Evolutionary conservation across 2,329 filamentous ascomycete genomes (phyloP).

Genomic region (Cladosporium sp.): DNA sequence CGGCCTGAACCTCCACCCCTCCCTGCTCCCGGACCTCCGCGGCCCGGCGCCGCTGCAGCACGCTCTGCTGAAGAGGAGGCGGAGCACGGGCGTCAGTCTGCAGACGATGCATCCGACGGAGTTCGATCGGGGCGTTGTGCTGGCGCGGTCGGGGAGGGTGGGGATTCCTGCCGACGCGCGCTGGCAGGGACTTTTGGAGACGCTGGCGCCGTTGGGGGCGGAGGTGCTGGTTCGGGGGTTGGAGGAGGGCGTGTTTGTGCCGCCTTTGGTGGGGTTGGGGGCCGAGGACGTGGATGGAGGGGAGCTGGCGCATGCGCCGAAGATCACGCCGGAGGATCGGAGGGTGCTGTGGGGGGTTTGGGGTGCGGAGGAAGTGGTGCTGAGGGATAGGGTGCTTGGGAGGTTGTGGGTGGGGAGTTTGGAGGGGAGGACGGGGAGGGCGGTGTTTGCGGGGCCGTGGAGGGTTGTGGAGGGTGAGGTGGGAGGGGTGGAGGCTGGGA

Average conservation of each 20-base stretch:
- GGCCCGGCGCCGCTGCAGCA: conserved; percentile 84
- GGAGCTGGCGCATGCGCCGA: conserved; percentile 56
- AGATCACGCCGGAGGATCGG: conserved; percentile 60
- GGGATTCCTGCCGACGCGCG: conserved; percentile 43
- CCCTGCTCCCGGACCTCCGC: conserved; percentile 68
- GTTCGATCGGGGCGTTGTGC: conserved; percentile 74
- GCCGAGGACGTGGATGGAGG: conserved; percentile 14
- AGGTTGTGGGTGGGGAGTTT: conserved; percentile 53
- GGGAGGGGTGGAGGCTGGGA: neutral
- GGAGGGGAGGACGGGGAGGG: conserved; percentile 15
- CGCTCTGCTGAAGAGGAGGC: conserved; percentile 60
- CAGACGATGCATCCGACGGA: conserved; percentile 72
- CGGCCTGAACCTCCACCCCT: conserved; percentile 90
- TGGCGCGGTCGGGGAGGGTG: conserved; percentile 50
- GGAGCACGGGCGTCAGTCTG: conserved; percentile 67
- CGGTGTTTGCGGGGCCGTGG: conserved; percentile 23
- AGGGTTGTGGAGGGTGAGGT: neutral
- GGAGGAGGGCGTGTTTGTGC: conserved; percentile 56
- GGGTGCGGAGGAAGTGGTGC: conserved; percentile 49
- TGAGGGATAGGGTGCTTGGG: conserved; percentile 55
- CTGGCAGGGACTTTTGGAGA: conserved; percentile 44
- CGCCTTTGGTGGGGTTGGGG: neutral
- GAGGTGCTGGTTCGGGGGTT: conserved; percentile 64
- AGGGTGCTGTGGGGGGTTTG: conserved; percentile 56
- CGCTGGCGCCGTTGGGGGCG: conserved; percentile 60